phyloP scores from a whole-genome alignment of 164 flowering plant genomes.

The Paratinospora sagittata region DNA sequence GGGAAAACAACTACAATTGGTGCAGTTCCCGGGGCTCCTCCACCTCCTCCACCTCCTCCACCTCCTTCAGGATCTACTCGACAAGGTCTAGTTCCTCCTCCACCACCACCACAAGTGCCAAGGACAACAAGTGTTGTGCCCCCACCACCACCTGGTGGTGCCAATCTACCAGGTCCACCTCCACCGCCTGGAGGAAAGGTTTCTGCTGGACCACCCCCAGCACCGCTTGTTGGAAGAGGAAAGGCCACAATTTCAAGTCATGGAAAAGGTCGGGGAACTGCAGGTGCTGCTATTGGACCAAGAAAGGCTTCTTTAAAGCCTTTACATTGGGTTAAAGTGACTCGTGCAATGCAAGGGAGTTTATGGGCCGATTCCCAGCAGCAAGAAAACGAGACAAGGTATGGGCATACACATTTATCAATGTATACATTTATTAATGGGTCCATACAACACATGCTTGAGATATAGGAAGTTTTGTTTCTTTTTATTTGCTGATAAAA shows the following conservation, averaged over 20 bases:
- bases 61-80: conserved; percentile 15
- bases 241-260: conserved; percentile 29
- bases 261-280: conserved; percentile 49
- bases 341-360: conserved; percentile 94
- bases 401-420: conserved; percentile 9
- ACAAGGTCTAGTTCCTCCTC: conserved; percentile 24
- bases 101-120: conserved; percentile 49
- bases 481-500: too few relatives aligned
- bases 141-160: conserved; percentile 41
- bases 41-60: conserved; percentile 38
- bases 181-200: conserved; percentile 47
- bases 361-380: conserved; percentile 87
- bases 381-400: conserved; percentile 73
- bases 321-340: conserved; percentile 94
- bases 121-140: conserved; percentile 38
- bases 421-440: background rate
- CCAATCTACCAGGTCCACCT: conserved; percentile 39
- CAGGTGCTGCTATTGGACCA: conserved; percentile 35
- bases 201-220: conserved; percentile 48
- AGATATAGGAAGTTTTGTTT: background rate
- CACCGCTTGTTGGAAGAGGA: conserved; percentile 66
- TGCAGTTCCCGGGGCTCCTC: conserved; percentile 17
- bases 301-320: conserved; percentile 75
- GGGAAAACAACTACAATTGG: conserved; percentile 3
- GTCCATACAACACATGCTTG: background rate